Base-by-base conservation (phyloP, 768 basidiomycete species). In the Naganishia vaughanmartiniae region DNA sequence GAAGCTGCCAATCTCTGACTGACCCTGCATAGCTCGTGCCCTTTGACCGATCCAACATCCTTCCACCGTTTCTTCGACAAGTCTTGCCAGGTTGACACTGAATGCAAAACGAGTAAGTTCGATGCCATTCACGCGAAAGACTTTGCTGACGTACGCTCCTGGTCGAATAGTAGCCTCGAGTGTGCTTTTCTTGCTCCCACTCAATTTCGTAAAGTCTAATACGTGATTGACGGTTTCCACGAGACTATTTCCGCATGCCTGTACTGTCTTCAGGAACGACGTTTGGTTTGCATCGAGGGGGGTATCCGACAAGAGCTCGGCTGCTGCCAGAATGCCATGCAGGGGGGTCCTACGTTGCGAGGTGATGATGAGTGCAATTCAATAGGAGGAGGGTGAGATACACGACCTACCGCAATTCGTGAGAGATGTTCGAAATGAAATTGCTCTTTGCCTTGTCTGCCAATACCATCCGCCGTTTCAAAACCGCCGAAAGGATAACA, bases 191-290 rank as follows among this genome's bases (percentile, higher is more conserved):
- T 87, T 84, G 75, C 89, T 91, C 26, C 92, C 93, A 72, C 91
- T 93, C 28, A 95, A 85, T 77, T 97, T 97, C 34, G 93, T 95
- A 77, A 94, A 97, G 79, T 97, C 94, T 31, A 97, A 84, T 6
- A 97, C 94, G 75, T 97, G 94, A 77, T 96, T 96, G 58, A 97
- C 93, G 0, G 93, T 95, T 83, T 97, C 94, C 51, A 94, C 91
- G 0, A 97, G 85, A 0, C 92, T 92, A n/a, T 90, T 94, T 17
- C 93, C 93, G 77, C 93, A 96, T 7, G 92, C 93, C 79, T 93
- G 90, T 0, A 96, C 91, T 0, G 94, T 96, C 77, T 93, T 90
- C 60, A 96, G 82, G 83, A 93, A 95, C 0, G 93, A 92, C 12
- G 83, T 79, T 79, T 97, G 94, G 15, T 88, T 88, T 56, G 90